Base-by-base conservation (phyloP, 352 stramenopile genomes). In the Phytophthora vignae region DNA sequence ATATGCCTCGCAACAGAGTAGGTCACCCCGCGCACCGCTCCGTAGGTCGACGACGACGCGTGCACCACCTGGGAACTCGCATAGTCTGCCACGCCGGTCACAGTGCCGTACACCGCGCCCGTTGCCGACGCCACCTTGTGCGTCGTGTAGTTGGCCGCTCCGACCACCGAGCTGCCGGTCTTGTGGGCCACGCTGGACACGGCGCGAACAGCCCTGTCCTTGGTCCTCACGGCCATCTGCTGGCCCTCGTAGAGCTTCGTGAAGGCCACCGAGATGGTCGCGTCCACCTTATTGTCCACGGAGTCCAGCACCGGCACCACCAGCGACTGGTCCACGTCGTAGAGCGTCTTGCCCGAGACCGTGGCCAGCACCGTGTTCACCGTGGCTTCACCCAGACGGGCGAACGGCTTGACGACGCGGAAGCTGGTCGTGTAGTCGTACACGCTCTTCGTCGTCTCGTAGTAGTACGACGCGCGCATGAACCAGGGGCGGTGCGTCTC, bases 351-450 rank as follows among this genome's bases (percentile, higher is more conserved):
- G 69, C 81, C 82, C 48, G 70, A 78, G 21, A 94, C 73, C 22
- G 82, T 88, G 9, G 81, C 56, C 46, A 94, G 62, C 54, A 94
- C 79, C 25, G 77, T 76, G 69, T 94, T 92, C 25, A 84, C 81
- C 19, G 78, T 93, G 10, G 74, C 81, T 76, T 94, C 85, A 55
- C 85, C 84, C 46, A 93, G 74, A 10, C 82, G 85, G 12, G 87
- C 87, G 40, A 94, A 78, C 17, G 71, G 71, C 46, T 78, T 78
- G n/a, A 94, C 79, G 50, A 90, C 75, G 27, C 79, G 74, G 72
- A 94, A 94, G 74, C 87, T 93, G 44, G 87, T 94, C 50, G 87
- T 87, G 78, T 94, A 94, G 76, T 86, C 79, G 76, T 94, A 94
- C 70, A 94, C 81, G 27, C 73, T 84, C 84, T 94, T 94, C 31